Base-by-base conservation (phyloP, 148 eudicot species). In the Beta vulgaris region DNA sequence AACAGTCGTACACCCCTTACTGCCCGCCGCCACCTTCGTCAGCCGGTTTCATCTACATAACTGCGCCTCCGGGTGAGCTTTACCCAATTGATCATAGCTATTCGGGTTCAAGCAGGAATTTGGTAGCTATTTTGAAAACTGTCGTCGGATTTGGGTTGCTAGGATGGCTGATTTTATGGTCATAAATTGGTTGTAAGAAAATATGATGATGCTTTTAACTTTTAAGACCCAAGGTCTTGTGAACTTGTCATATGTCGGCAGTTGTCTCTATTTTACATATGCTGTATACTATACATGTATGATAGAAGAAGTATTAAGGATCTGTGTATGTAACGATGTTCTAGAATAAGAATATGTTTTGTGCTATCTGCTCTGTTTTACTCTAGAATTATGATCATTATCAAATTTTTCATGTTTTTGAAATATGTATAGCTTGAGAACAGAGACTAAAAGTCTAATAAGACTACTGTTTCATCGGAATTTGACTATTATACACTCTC, bases 11-110 rank as follows among this genome's bases (percentile, higher is more conserved):
- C n/a, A 7, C 68, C 39, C 16, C 55, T 0, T 79, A 75, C 76
- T 78, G 82, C 82, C 85, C 85, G 12, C 85, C 85, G 9, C 84
- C 84, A 8, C 84, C 82, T 12, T n/a, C 28, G 19, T 37, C 48
- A 12, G 0, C 63, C 3, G 18, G 69, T 0, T 65, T 21, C 5
- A 31, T 39, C 7, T 65, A 65, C 69, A 65, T 39, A 29, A 65
- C 29, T 13, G 69, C 69, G 2, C 69, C 69, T 7, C 69, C 69
- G 3, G 69, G 69, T 11, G 29, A 65, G 1, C 46, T 65, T 3
- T 65, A 65, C 69, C 69, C 69, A 1, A 29, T 65, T 65, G 69
- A 21, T 65, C 46, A 2, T 0, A 37, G 23, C 34, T 65, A 37
- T 23, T 36, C 46, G 0, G 29, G 15, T 65, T 65, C 69, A 15